phyloP scores from a whole-genome alignment of 2,329 filamentous ascomycete genomes.

The Fusarium decemcellulare region DNA sequence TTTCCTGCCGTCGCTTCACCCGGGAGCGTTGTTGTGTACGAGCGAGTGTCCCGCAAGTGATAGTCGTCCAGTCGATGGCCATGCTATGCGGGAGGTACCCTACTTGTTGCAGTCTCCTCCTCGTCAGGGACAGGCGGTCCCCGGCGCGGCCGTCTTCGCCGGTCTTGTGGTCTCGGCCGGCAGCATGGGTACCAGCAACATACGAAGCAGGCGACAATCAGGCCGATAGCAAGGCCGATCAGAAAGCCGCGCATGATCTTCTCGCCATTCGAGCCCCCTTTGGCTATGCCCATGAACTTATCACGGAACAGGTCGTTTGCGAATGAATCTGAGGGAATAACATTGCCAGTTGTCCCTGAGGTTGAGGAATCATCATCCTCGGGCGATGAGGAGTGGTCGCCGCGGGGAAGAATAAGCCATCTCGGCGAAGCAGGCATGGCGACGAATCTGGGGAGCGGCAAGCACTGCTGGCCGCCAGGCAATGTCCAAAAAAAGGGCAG shows the following conservation, averaged over 20 bases:
- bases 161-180: conserved; percentile 31
- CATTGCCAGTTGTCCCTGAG: conserved; percentile 22
- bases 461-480: conserved; percentile 4
- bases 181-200: conserved; percentile 55
- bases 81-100: conserved; percentile 24
- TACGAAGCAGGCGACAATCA: conserved; percentile 50
- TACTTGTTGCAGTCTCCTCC: conserved; percentile 31
- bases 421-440: conserved; percentile 29
- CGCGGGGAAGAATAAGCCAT: conserved; percentile 34
- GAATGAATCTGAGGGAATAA: conserved; percentile 31
- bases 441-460: conserved; percentile 11
- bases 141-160: conserved; percentile 34
- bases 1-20: background rate
- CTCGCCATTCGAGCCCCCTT: conserved; percentile 49
- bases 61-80: background rate
- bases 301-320: conserved; percentile 46
- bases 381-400: conserved; percentile 43
- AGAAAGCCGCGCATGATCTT: conserved; percentile 53
- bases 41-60: background rate
- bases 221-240: conserved; percentile 50
- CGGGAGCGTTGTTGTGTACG: background rate
- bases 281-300: conserved; percentile 47
- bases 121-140: conserved; percentile 35
- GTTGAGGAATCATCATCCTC: conserved; percentile 35
- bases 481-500: conserved; percentile 9